Conservation (phyloP, 177 flowering plant genomes). For the Vitis hybrid region DNA sequence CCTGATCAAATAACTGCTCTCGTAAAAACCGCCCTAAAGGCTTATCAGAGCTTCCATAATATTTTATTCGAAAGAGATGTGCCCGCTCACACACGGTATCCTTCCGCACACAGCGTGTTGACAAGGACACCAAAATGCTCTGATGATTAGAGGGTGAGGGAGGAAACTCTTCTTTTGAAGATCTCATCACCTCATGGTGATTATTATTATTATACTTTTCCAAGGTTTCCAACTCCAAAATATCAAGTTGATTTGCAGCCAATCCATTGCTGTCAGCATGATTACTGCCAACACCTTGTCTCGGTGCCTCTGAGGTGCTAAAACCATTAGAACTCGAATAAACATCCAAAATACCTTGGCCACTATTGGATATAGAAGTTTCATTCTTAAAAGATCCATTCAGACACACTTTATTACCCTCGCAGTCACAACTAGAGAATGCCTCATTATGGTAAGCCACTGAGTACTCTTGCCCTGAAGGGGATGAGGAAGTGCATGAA, state of each 20-base stretch:
- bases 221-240: constrained; percentile 19
- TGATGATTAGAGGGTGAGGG: constrained; percentile 87
- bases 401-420: constrained; percentile 10
- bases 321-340: constrained; percentile 13
- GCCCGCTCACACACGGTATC: constrained; percentile 86
- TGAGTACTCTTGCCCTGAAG: constrained; percentile 15
- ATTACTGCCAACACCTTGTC: constrained; percentile 12
- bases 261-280: constrained; percentile 11
- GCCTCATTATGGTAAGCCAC: constrained; percentile 15
- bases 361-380: not conserved
- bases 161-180: constrained; percentile 74
- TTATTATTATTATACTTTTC: constrained; percentile 25
- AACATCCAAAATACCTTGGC: constrained; percentile 5
- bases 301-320: constrained; percentile 18
- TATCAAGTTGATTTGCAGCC: constrained; percentile 14
- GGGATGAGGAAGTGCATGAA: constrained; percentile 12
- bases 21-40: constrained; percentile 88
- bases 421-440: constrained; percentile 21
- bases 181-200: constrained; percentile 30
- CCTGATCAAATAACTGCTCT: constrained; percentile 86
- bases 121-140: constrained; percentile 86
- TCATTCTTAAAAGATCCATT: constrained; percentile 12
- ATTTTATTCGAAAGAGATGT: constrained; percentile 88
- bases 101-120: constrained; percentile 87
- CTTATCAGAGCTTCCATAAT: constrained; percentile 88